Evolutionary conservation across 1,284 basidiomycete species (phyloP).

Genomic region (Naganishia albida): DNA sequence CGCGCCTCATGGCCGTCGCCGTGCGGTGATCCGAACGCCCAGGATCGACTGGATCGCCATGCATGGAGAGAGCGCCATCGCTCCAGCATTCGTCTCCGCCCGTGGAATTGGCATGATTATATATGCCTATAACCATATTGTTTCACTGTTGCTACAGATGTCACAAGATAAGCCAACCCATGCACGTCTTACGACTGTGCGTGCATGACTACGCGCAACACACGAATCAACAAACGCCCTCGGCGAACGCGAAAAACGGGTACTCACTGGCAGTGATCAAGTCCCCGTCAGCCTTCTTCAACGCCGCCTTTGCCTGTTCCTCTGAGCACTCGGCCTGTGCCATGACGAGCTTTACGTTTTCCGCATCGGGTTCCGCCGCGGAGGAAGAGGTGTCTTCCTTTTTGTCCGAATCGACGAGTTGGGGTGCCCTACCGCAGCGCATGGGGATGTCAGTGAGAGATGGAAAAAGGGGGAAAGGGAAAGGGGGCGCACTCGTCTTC

Average conservation of each 20-base stretch:
- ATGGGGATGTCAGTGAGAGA: background rate
- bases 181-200: constrained; percentile 18
- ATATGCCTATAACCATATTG: too few relatives aligned
- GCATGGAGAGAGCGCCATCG: too few relatives aligned
- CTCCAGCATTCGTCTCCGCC: too few relatives aligned
- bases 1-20: too few relatives aligned
- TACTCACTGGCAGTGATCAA: constrained; percentile 90
- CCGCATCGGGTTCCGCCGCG: constrained; percentile 67
- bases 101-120: too few relatives aligned
- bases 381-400: constrained; percentile 58
- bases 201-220: constrained; percentile 11
- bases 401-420: constrained; percentile 64
- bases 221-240: background rate
- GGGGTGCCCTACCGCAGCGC: constrained; percentile 6
- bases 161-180: too few relatives aligned
- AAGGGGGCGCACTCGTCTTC: constrained; percentile 58
- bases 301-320: constrained; percentile 80
- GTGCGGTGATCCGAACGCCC: too few relatives aligned
- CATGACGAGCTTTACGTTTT: constrained; percentile 95
- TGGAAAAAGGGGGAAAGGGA: background rate
- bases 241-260: too few relatives aligned
- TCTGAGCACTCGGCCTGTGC: constrained; percentile 75
- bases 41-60: too few relatives aligned
- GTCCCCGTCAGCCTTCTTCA: constrained; percentile 87
- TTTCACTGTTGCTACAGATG: too few relatives aligned